Evolutionary conservation across 2,329 filamentous ascomycete genomes (phyloP), one percentile per base, ranked within the genome.

Genomic region (Cladosporium sp.): DNA sequence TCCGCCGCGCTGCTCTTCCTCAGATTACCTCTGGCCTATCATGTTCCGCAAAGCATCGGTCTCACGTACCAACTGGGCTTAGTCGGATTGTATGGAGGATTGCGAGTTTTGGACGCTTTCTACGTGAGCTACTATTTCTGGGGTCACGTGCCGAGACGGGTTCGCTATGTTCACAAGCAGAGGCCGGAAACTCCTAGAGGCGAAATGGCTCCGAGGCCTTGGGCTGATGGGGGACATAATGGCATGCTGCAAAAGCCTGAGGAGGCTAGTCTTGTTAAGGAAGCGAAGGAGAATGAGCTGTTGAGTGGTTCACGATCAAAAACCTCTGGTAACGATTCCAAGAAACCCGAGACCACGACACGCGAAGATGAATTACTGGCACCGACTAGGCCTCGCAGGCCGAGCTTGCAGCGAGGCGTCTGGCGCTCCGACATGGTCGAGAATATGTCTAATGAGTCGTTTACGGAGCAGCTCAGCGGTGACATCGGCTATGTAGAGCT

Each of bases 1-100:
- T 42, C 60, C 11, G 66, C 71, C 2, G 67, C 65, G 0, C 53
- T 67, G 16, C 62, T 73, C 8, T 73, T 73, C 59, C 66, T 73
- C 42, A 64, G 70, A 5, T 55, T 73, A 12, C 70, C 71, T 12
- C 61, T 73, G 4, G 62, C 60, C 3, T 72, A 73, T 41, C 65
- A 73, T 56, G 67, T 72, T 4, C 69, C 70, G 4, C 70, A 70
- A 52, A 71, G 67, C 50, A 69, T 73, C 35, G 70, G 70, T n/a
- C 59, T 73, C 15, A 73, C 69, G 13, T 73, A 73, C 45, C 70
- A 73, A 48, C 67, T 73, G 13, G 67, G 68, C 4, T 65, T 73
- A 6, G 69, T 73, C 1, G 70, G 70, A 3, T 51, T 72, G 2
- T 73, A 73, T 45, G 71, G 71, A 7, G 66, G 68, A 8, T 66